phyloP scores from a whole-genome alignment of 352 stramenopile genomes.

The Phytophthora colocasiae region DNA sequence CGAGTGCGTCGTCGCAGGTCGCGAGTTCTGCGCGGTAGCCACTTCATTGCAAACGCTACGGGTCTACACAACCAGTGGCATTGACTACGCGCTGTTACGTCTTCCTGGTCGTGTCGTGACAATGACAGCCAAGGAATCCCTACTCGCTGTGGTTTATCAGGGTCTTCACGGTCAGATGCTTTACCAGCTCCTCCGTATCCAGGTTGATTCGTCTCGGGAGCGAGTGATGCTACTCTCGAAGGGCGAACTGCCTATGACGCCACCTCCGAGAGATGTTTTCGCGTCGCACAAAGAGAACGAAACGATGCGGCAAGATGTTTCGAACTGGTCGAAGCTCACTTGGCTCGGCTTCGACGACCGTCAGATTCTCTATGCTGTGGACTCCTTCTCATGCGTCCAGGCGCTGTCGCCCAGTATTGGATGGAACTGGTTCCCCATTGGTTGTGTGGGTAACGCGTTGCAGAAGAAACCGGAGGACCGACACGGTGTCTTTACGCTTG shows the following conservation, averaged over 20 bases:
- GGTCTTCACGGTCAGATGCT: slow-evolving; percentile 49
- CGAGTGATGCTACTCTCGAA: slow-evolving; percentile 57
- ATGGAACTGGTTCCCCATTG: slow-evolving; percentile 81
- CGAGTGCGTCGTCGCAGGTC: slow-evolving; percentile 64
- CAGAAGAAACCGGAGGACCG: slow-evolving; percentile 68
- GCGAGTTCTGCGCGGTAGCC: slow-evolving; percentile 78
- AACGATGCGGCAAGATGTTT: slow-evolving; percentile 40
- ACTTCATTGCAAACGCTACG: slow-evolving; percentile 76
- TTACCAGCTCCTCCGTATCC: slow-evolving; percentile 65
- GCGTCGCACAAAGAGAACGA: slow-evolving; percentile 78
- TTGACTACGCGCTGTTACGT: slow-evolving; percentile 69
- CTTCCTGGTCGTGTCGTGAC: slow-evolving; percentile 76
- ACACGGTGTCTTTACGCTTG: slow-evolving; percentile 68
- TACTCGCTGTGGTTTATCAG: slow-evolving; percentile 77
- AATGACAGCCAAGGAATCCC: slow-evolving; percentile 64
- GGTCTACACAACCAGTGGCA: slow-evolving; percentile 76
- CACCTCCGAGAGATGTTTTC: slow-evolving; percentile 68
- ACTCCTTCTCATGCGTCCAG: slow-evolving; percentile 73
- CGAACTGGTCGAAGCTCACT: slow-evolving; percentile 63
- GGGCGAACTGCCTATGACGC: slow-evolving; percentile 64
- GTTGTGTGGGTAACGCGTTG: slow-evolving; percentile 65
- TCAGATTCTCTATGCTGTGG: slow-evolving; percentile 72
- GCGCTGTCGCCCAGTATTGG: slow-evolving; percentile 58
- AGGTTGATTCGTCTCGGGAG: slow-evolving; percentile 43
- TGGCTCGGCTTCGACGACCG: slow-evolving; percentile 87